Conservation (phyloP, 257 asterid species). For the Cinchona pubescens region DNA sequence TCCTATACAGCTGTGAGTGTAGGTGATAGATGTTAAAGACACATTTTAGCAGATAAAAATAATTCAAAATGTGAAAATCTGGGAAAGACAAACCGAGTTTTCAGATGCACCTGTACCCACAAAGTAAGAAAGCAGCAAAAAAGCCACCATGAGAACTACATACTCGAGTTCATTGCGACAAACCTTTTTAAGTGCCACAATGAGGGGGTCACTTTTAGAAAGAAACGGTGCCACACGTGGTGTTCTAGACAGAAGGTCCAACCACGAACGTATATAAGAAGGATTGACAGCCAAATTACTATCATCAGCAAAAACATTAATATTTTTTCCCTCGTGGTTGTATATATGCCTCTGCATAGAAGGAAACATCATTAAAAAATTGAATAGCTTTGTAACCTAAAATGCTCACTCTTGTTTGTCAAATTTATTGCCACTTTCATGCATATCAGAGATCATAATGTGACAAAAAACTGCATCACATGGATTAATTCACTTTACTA, state of each 20-base stretch:
- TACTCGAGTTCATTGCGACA: neutral
- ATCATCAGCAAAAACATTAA: constrained; percentile 67
- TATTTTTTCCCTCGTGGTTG: constrained; percentile 54
- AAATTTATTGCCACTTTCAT: neutral
- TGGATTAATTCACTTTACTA: neutral
- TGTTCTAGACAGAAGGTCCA: constrained; percentile 70
- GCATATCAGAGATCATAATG: neutral
- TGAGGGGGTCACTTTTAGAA: constrained; percentile 64
- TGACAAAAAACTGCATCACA: neutral
- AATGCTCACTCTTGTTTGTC: neutral
- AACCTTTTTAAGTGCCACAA: constrained; percentile 82
- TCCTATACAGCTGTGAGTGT: no score
- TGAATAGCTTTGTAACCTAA: neutral
- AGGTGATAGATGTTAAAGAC: no score
- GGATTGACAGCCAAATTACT: constrained; percentile 86
- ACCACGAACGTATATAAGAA: constrained; percentile 76
- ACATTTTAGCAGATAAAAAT: neutral
- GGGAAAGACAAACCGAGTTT: neutral
- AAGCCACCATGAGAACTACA: neutral
- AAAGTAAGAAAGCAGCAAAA: constrained; percentile 7
- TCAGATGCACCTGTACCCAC: neutral
- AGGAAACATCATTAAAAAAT: constrained; percentile 9
- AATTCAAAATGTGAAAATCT: neutral
- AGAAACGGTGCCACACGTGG: constrained; percentile 87
- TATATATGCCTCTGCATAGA: constrained; percentile 73